These are phyloP conservation scores for Haplosporangium sp. DNA, from an alignment of 371 early-diverging fungal genomes.

Conservation along the genomic window DNA sequence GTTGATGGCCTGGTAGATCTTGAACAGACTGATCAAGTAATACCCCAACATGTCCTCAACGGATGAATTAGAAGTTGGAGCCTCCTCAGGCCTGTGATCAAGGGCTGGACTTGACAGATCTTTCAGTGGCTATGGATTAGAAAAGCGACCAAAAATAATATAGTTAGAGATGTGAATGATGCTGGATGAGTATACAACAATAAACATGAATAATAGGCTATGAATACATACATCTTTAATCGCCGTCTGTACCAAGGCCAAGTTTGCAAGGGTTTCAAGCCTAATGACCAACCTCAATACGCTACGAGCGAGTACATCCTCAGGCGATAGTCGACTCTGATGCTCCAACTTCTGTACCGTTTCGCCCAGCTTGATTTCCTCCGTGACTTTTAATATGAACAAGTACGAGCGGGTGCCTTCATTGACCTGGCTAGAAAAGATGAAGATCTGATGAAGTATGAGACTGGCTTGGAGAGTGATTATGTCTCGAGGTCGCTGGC, in stretches of 20 bases:
- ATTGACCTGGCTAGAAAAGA: slow-evolving; percentile 8
- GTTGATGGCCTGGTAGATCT: slow-evolving; percentile 28
- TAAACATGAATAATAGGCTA: neutral
- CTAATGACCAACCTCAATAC: slow-evolving; percentile 32
- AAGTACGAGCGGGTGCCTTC: neutral
- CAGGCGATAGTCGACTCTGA: slow-evolving; percentile 16
- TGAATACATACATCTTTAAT: slow-evolving; percentile 15
- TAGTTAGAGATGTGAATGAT: no score
- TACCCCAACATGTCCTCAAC: slow-evolving; percentile 5
- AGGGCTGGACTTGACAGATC: slow-evolving; percentile 20
- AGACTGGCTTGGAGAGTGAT: slow-evolving; percentile 29
- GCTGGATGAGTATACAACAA: no score
- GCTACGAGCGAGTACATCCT: slow-evolving; percentile 32
- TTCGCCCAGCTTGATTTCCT: slow-evolving; percentile 23
- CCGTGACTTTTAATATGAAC: slow-evolving; percentile 14
- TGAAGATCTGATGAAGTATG: slow-evolving; percentile 26
- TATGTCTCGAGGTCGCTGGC: slow-evolving; percentile 16
- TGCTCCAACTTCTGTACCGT: slow-evolving; percentile 12
- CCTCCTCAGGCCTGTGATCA: slow-evolving; percentile 22
- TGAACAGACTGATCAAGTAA: slow-evolving; percentile 31
- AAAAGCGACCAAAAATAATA: neutral
- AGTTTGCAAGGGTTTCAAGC: slow-evolving; percentile 18
- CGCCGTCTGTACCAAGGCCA: slow-evolving; percentile 4
- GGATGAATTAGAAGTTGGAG: slow-evolving; percentile 9
- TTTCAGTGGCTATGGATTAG: slow-evolving; percentile 21